Percentiles rank a stretch among this genome's conserved stretches.
Evolutionary conservation across 768 basidiomycete genomes (phyloP).

Genomic region (Leccinum disarticulatum): DNA sequence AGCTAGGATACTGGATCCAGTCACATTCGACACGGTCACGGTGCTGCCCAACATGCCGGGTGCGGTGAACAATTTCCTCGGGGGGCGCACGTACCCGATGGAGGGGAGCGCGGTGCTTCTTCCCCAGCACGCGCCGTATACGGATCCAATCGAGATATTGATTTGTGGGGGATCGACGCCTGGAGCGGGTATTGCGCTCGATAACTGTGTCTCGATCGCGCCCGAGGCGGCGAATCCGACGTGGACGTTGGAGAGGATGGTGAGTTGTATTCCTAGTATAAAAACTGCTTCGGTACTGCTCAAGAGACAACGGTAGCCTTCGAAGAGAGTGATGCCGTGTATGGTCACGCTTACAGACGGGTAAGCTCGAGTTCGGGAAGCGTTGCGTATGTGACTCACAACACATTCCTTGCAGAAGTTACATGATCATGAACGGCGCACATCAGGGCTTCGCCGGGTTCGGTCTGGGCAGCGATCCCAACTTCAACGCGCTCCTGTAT

Average conservation of each 20-base stretch:
- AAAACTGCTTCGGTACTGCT: no score
- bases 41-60: constrained; percentile 74
- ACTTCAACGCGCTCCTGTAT: constrained; percentile 56
- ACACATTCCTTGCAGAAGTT: no score
- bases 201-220: constrained; percentile 69
- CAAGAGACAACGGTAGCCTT: constrained; percentile 44
- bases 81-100: constrained; percentile 75
- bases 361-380: no score
- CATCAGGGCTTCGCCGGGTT: constrained; percentile 54
- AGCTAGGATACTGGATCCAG: constrained; percentile 70
- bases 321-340: constrained; percentile 73
- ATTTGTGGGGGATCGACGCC: constrained; percentile 70
- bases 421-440: no score
- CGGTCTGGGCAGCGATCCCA: constrained; percentile 64
- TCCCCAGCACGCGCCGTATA: constrained; percentile 72
- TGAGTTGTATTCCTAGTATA: constrained; percentile 31
- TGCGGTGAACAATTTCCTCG: constrained; percentile 68
- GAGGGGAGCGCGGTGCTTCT: constrained; percentile 70
- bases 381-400: no score
- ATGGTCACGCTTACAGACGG: constrained; percentile 15
- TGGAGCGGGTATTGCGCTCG: constrained; percentile 50
- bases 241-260: constrained; percentile 82
- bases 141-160: constrained; percentile 57
- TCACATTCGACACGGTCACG: constrained; percentile 58
- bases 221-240: constrained; percentile 62